Base-by-base conservation (phyloP, 352 stramenopile genomes). In the Pythium scleroteichum region DNA sequence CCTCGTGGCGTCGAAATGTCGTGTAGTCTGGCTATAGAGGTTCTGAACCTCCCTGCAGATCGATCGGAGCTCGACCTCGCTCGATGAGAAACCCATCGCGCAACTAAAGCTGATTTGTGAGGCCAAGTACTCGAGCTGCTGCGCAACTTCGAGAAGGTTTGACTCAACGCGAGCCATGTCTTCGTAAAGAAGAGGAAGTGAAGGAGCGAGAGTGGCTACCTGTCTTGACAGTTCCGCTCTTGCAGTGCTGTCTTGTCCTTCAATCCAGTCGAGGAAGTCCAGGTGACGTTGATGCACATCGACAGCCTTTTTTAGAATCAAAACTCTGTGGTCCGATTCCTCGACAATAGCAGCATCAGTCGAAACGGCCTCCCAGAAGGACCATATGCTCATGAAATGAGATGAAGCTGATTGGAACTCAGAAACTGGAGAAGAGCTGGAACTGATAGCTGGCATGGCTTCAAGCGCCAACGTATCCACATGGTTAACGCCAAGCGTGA, bases 71-170 rank as follows among this genome's bases (percentile, higher is more conserved):
- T 62, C 60, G 17, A 33, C 17, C 46, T 67, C 60, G 14, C 33
- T 47, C 7, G 45, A 19, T 14, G 45, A 46, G n/a, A 67, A 58
- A 2, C 53, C 52, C 23, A 62, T 41, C 1, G 42, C 19, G 22
- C 38, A 46, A 20, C 54, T 66, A 26, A 71, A 71, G 32, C 48
- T 66, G 7, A 71, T 35, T 26, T 63, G 64, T 7, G 64, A 66
- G 13, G 41, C 51, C 6, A 63, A 23, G 32, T 71, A 71, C 45
- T 71, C 64, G 14, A 71, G 51, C 41, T 71, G 64, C 20, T 71
- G 64, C 10, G 57, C 52, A 24, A 66, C 40, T 29, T 71, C 64
- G 3, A 71, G 57, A 12, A 60, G 12, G 2, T 23, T 55, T 13
- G 64, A 59, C 20, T 66, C 62, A 2, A 58, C 4, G 10, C 27